These are phyloP conservation scores for Scleromitrula shiraiana DNA, from an alignment of 2,329 filamentous ascomycete genomes.

Conservation along the genomic window DNA sequence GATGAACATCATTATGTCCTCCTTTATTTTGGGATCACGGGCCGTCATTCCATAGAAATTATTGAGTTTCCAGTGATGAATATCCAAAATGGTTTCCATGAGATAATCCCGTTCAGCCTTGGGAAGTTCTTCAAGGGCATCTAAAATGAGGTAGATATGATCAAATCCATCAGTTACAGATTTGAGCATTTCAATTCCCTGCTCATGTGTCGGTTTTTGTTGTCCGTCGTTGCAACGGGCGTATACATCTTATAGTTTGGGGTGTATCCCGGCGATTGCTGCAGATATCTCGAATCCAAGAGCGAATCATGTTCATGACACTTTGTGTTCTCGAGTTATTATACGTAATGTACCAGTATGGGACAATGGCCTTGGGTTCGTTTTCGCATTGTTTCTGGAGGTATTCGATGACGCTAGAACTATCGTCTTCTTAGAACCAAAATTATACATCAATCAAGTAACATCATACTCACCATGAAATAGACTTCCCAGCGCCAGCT, in stretches of 20 bases:
- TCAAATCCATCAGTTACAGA: constrained; percentile 5
- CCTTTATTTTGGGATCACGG: not conserved
- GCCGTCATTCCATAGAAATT: not conserved
- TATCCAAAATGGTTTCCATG: constrained; percentile 2
- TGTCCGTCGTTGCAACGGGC: constrained; percentile 6
- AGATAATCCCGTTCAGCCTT: constrained; percentile 2
- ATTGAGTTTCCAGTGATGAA: not conserved
- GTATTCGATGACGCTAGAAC: constrained; percentile 12
- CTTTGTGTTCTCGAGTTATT: constrained; percentile 7
- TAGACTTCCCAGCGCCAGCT: constrained; percentile 13
- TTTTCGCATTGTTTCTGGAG: constrained; percentile 3
- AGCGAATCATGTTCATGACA: constrained; percentile 9
- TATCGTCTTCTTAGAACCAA: not conserved
- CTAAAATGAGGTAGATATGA: constrained; percentile 12
- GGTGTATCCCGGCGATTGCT: constrained; percentile 10
- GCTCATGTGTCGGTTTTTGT: constrained; percentile 4
- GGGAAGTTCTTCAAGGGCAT: constrained; percentile 18
- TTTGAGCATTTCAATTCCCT: constrained; percentile 6
- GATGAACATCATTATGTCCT: not conserved
- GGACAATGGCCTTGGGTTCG: not conserved
- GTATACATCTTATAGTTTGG: not conserved
- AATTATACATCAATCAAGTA: not conserved
- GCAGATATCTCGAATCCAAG: constrained; percentile 9
- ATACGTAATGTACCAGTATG: constrained; percentile 16
- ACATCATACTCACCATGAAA: constrained; percentile 4